Evolutionary conservation across 2,329 filamentous ascomycete genomes (phyloP), one percentile per base, ranked within the genome.

Genomic region (Mycosphaerelloides madeirae): DNA sequence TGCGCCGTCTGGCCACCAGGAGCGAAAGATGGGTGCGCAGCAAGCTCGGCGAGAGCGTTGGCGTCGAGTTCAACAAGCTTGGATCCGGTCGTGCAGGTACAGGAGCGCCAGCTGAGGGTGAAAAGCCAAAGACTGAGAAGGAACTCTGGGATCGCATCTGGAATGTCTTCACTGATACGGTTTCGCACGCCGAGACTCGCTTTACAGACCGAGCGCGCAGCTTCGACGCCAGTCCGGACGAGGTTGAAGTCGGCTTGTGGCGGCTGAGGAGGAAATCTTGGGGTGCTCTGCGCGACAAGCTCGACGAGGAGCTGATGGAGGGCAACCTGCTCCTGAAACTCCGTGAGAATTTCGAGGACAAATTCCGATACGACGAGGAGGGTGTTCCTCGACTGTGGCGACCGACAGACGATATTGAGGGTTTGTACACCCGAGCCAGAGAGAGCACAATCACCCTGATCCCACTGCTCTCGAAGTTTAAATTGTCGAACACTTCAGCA

Each of bases 261-360:
- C 81, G 90, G 44, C 71, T 98, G 53, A 83, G 91, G 47, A 82
- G 91, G 53, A 97, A 97, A 75, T 93, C 87, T 50, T 98, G 93
- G 93, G 84, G 84, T 31, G 90, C 91, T 12, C 75, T 98, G 49
- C 80, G 87, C 35, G 84, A 88, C 48, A 93, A 87, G 73, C 85
- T 98, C 50, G 91, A 97, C 29, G 93, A 98, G 63, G 93, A 98
- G 68, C 87, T 96, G 63, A 95, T 95, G 82, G 93, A 97, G 70
- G 91, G 91, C 59, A 98, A 97, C 63, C 82, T 98, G 42, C 73
- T 97, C 28, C 76, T 97, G 56, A 98, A 98, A 73, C 79, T 98
- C 40, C 82, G 93, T 29, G 93, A 98, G 68, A 97, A 96, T 71
- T 98, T 98, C 56, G 93, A 98, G 69, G 93, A 98, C 72, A 96